phyloP scores from a whole-genome alignment of 306 rosid genomes.

The Pyrus betulifolia region DNA sequence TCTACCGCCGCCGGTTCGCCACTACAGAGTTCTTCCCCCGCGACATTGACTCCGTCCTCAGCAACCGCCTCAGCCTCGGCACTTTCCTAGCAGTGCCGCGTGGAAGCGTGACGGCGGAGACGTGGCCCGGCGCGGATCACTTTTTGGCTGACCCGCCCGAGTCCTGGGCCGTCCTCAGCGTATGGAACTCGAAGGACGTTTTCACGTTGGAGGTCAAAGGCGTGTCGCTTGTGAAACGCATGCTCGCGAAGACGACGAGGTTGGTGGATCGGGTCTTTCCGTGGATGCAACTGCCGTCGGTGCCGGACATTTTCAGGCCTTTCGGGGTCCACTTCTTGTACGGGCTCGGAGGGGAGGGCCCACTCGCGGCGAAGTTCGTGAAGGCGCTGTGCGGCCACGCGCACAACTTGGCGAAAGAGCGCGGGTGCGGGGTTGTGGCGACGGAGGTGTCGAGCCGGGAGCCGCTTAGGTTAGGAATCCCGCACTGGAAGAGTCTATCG shows the following conservation, averaged over 20 bases:
- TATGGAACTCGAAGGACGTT: conserved; percentile 83
- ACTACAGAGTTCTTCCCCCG: conserved; percentile 91
- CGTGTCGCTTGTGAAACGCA: conserved; percentile 48
- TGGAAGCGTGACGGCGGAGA: conserved; percentile 19
- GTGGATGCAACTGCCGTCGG: conserved; percentile 63
- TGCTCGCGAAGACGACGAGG: conserved; percentile 57
- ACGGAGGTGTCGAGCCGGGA: conserved; percentile 74
- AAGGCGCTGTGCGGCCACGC: conserved; percentile 59
- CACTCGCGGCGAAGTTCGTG: conserved; percentile 46
- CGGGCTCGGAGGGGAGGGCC: conserved; percentile 82
- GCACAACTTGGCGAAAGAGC: conserved; percentile 66
- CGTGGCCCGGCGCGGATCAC: conserved; percentile 56
- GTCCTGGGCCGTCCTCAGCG: conserved; percentile 88
- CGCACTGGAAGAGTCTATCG: conserved; percentile 86
- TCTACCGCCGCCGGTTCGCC: conserved; percentile 68
- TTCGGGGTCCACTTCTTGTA: conserved; percentile 76
- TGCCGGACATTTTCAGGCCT: conserved; percentile 67
- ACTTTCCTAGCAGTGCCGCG: conserved; percentile 77
- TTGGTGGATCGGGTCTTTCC: conserved; percentile 68
- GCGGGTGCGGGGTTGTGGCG: conserved; percentile 65
- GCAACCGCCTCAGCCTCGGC: conserved; percentile 62
- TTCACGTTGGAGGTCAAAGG: conserved; percentile 71
- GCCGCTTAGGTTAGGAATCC: conserved; percentile 54
- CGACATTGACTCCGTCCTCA: conserved; percentile 72
- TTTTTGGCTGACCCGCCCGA: conserved; percentile 53